Percentiles rank a stretch among this genome's conserved stretches.
These are phyloP conservation scores for Solanum hybrid DNA, from an alignment of 305 asterid species.

Conservation along the genomic window DNA sequence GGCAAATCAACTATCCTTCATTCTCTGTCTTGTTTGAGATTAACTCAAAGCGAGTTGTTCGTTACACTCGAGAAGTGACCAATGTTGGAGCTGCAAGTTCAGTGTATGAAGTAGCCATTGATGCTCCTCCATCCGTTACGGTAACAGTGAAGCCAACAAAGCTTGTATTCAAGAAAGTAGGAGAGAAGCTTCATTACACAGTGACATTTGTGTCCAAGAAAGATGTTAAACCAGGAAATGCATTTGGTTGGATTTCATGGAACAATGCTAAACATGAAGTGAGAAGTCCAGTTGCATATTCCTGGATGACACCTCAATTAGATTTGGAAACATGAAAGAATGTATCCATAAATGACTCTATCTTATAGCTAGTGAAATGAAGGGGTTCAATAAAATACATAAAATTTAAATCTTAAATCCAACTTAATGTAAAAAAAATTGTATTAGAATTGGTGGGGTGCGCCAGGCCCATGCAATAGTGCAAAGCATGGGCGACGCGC, in stretches of 20 bases:
- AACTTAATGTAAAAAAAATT: neutral
- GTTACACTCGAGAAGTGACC: constrained; percentile 53
- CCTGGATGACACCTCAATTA: constrained; percentile 10
- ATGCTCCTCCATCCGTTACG: constrained; percentile 34
- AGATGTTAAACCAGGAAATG: constrained; percentile 6
- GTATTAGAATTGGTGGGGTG: neutral
- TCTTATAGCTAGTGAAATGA: no score
- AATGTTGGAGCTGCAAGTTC: constrained; percentile 46
- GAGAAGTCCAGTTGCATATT: constrained; percentile 28
- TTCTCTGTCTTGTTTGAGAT: constrained; percentile 56
- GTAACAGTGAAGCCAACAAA: constrained; percentile 46
- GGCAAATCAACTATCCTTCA: constrained; percentile 80
- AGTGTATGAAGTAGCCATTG: constrained; percentile 27
- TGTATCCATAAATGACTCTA: neutral
- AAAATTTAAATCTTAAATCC: neutral
- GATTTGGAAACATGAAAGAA: neutral
- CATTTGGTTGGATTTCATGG: constrained; percentile 33
- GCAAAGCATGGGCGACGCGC: neutral
- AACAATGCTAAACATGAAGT: constrained; percentile 16
- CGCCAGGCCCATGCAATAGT: neutral
- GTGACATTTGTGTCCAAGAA: constrained; percentile 42
- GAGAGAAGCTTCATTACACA: constrained; percentile 38
- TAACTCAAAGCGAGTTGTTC: constrained; percentile 5
- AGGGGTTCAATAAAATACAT: neutral
- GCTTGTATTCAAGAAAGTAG: constrained; percentile 32